Conservation (phyloP, 495 filamentous ascomycete genomes). For the Penicillium goetzii region DNA sequence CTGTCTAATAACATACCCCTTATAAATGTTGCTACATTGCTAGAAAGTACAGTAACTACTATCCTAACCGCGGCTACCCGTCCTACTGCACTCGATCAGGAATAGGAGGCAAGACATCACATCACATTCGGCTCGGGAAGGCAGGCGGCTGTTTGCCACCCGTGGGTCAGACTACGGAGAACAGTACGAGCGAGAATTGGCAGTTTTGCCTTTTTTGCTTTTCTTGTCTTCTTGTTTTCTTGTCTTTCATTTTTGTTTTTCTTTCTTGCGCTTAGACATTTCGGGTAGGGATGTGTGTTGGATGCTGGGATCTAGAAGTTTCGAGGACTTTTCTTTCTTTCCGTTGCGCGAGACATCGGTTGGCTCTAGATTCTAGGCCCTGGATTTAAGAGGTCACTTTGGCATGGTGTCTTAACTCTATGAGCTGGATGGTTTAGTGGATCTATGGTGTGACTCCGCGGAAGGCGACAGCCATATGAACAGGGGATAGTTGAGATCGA, state of each 20-base stretch:
- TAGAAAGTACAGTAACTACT: background rate
- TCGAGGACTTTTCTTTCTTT: slow-evolving; percentile 1
- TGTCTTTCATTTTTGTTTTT: background rate
- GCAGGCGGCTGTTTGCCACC: background rate
- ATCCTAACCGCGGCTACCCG: background rate
- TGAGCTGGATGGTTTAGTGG: too few relatives aligned
- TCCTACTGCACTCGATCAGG: background rate
- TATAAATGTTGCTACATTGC: background rate
- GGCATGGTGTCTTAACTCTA: background rate
- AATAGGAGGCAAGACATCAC: background rate
- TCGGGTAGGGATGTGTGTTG: background rate
- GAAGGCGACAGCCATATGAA: too few relatives aligned
- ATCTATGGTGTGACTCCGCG: too few relatives aligned
- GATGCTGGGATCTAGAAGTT: slow-evolving; percentile 1
- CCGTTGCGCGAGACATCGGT: background rate
- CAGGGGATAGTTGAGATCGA: too few relatives aligned
- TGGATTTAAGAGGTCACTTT: background rate
- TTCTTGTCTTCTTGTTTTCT: background rate
- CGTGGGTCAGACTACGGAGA: background rate
- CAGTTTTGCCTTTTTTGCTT: background rate
- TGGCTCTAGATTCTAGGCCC: slow-evolving; percentile 1
- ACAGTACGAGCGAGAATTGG: background rate
- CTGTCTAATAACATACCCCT: background rate
- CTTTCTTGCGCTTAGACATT: background rate
- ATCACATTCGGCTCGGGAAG: background rate